Conservation (phyloP, 1,139 yeast genomes). For the Spathaspora sp. region DNA sequence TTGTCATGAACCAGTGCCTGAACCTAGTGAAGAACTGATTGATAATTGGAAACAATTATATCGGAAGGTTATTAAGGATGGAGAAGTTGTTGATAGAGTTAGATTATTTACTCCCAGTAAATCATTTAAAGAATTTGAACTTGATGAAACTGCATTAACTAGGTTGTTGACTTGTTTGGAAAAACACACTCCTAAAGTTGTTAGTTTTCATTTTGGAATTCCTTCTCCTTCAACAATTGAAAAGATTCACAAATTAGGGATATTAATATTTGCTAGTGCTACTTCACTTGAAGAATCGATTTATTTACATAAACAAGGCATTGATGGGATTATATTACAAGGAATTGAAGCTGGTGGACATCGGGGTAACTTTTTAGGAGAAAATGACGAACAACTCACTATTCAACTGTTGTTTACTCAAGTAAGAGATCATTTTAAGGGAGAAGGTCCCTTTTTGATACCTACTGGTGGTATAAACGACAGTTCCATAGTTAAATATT, state of each 20-base stretch:
- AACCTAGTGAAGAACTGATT: conserved; percentile 18
- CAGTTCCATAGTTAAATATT: conserved; percentile 22
- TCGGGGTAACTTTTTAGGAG: conserved; percentile 41
- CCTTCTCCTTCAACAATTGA: conserved; percentile 39
- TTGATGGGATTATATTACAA: conserved; percentile 46
- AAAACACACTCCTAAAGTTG: conserved; percentile 28
- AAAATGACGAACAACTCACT: conserved; percentile 29
- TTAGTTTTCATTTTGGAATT: conserved; percentile 52
- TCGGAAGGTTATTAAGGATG: conserved; percentile 9
- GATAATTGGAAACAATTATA: conserved; percentile 27
- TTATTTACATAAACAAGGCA: conserved; percentile 20
- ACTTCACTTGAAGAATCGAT: conserved; percentile 42
- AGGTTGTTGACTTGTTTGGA: conserved; percentile 4
- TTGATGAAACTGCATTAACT: conserved; percentile 6
- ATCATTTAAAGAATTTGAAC: conserved; percentile 36
- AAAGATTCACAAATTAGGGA: conserved; percentile 43
- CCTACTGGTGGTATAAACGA: conserved; percentile 50
- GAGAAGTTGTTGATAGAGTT: conserved; percentile 13
- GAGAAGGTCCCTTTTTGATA: conserved; percentile 27
- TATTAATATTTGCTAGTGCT: conserved; percentile 49
- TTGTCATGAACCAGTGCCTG: conserved; percentile 32
- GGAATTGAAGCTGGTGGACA: conserved; percentile 60
- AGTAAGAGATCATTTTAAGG: neutral
- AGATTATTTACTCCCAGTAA: conserved; percentile 27
- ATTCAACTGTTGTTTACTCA: conserved; percentile 32